Evolutionary conservation across 257 asterid species (phyloP).

Genomic region (Solanum chmielewskii): DNA sequence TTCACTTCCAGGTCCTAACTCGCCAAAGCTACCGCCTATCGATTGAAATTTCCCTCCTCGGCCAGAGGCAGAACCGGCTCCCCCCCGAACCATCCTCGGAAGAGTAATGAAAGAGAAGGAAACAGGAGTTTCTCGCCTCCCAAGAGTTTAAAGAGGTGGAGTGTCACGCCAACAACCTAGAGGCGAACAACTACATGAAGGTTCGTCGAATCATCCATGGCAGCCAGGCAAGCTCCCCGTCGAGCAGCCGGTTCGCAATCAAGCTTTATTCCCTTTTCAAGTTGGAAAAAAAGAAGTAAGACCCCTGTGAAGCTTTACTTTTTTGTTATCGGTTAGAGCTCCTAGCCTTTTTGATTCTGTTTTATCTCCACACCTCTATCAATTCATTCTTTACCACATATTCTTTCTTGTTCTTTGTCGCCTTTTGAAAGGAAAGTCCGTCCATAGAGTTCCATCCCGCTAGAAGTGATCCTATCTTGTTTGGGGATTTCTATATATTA

Average conservation of each 20-base stretch:
- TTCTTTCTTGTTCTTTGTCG: neutral
- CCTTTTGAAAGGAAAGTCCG: neutral
- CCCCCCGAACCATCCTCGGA: neutral
- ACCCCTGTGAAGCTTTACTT: too few relatives aligned
- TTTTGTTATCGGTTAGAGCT: neutral
- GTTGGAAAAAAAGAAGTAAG: too few relatives aligned
- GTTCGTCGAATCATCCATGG: neutral
- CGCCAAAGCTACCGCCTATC: neutral
- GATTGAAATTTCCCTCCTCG: neutral
- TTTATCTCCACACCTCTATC: too few relatives aligned
- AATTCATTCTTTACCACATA: neutral
- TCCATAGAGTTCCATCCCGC: neutral
- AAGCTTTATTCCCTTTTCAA: neutral
- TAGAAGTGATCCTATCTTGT: neutral
- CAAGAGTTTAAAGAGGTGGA: neutral
- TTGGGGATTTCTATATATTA: neutral
- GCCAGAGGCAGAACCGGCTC: neutral
- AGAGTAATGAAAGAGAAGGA: neutral
- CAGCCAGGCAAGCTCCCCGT: neutral
- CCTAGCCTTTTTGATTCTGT: neutral
- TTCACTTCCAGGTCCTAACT: neutral
- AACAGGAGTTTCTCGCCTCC: neutral
- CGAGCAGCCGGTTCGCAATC: neutral
- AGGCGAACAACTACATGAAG: neutral
- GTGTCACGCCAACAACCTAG: neutral